These are phyloP conservation scores for Fonsecaea multimorphosa DNA, from an alignment of 2,329 filamentous ascomycete species.

Conservation along the genomic window DNA sequence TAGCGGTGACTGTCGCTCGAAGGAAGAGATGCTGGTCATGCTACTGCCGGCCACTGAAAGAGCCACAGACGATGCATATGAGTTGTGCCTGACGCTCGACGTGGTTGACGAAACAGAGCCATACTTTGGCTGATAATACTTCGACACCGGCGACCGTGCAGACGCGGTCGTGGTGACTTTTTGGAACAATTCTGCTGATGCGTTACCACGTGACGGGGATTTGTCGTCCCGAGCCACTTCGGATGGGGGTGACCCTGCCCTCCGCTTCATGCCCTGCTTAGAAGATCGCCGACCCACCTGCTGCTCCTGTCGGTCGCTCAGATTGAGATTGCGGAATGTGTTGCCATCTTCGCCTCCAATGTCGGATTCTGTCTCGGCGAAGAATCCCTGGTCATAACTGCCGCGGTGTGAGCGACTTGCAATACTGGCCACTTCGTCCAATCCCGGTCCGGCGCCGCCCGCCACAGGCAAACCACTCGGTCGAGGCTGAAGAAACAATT, in stretches of 20 bases:
- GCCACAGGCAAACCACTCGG: conserved; percentile 52
- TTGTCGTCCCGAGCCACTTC: conserved; percentile 53
- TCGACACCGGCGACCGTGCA: conserved; percentile 60
- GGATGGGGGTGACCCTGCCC: conserved; percentile 68
- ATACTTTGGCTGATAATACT: conserved; percentile 60
- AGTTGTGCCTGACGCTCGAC: conserved; percentile 66
- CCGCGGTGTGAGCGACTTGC: conserved; percentile 62
- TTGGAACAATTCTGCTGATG: conserved; percentile 22
- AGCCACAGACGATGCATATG: conserved; percentile 66
- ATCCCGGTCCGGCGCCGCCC: conserved; percentile 53
- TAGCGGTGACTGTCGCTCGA: conserved; percentile 66
- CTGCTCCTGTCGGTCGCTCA: conserved; percentile 48
- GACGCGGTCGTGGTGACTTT: conserved; percentile 22
- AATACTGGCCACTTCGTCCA: conserved; percentile 59
- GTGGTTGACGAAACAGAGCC: conserved; percentile 70
- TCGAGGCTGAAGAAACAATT: conserved; percentile 46
- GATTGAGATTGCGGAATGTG: conserved; percentile 46
- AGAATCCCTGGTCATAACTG: conserved; percentile 67
- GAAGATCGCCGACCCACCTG: conserved; percentile 44
- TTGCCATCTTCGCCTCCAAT: conserved; percentile 48
- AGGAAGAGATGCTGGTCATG: conserved; percentile 68
- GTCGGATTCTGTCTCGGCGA: conserved; percentile 56
- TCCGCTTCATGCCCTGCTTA: conserved; percentile 66
- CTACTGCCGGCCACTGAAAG: conserved; percentile 67
- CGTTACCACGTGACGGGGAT: conserved; percentile 40